Percentiles rank a stretch among this genome's conserved stretches.
Conservation (phyloP, 2,329 filamentous ascomycete genomes). For the Septoria petroselini region DNA sequence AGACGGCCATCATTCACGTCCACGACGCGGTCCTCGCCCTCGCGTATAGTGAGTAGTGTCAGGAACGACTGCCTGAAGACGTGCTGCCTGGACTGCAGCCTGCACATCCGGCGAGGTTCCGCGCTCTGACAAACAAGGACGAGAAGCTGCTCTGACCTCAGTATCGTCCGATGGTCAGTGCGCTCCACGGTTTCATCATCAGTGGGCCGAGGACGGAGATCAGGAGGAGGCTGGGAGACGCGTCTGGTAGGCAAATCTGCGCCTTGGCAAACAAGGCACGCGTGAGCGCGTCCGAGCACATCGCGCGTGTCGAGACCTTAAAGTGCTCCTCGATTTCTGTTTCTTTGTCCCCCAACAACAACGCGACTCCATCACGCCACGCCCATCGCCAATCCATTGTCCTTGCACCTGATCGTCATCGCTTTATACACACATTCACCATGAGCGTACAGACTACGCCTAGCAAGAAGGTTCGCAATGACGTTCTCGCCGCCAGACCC, state of each 20-base stretch:
- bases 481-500: slow-evolving; percentile 40
- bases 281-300: not conserved
- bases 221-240: slow-evolving; percentile 14
- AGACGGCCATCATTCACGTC: no score
- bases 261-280: slow-evolving; percentile 13
- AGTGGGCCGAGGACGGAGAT: slow-evolving; percentile 10
- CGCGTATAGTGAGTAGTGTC: not conserved
- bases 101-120: not conserved
- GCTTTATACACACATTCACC: slow-evolving; percentile 22
- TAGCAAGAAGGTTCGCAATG: slow-evolving; percentile 64
- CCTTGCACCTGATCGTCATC: slow-evolving; percentile 12
- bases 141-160: slow-evolving; percentile 1
- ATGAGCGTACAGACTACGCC: slow-evolving; percentile 68
- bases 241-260: slow-evolving; percentile 8
- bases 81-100: slow-evolving; percentile 5
- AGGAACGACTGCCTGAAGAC: slow-evolving; percentile 1
- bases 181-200: slow-evolving; percentile 4
- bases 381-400: slow-evolving; percentile 15
- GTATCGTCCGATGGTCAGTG: slow-evolving; percentile 11
- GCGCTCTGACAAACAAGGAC: not conserved
- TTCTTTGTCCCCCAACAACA: slow-evolving; percentile 18
- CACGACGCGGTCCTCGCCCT: no score
- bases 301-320: slow-evolving; percentile 7
- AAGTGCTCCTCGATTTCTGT: slow-evolving; percentile 10
- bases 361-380: slow-evolving; percentile 17